phyloP scores from a whole-genome alignment of 352 stramenopile genomes.

The Globisporangium emineosum region DNA sequence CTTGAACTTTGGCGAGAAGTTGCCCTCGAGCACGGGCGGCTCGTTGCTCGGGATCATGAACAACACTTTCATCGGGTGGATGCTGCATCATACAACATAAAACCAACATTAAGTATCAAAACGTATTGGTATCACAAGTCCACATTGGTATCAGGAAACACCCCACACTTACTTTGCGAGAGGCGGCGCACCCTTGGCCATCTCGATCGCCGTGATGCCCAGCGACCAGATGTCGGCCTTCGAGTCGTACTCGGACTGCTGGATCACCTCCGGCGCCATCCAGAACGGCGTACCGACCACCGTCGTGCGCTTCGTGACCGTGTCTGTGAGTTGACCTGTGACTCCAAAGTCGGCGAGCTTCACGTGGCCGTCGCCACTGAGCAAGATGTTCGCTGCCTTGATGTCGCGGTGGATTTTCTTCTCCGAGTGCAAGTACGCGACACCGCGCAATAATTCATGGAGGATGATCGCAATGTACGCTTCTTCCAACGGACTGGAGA shows the following conservation, averaged over 20 bases:
- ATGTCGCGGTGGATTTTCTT: constrained; percentile 87
- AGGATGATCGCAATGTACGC: constrained; percentile 83
- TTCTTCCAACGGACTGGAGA: constrained; percentile 61
- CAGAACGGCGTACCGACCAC: constrained; percentile 98
- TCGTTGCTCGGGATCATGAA: constrained; percentile 98
- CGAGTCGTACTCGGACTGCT: constrained; percentile 92
- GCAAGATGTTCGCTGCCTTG: constrained; percentile 79
- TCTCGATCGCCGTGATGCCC: constrained; percentile 98
- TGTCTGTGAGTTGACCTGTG: constrained; percentile 94
- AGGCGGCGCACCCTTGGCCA: constrained; percentile 95
- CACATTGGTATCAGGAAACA: background rate
- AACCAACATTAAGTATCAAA: background rate
- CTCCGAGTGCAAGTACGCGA: constrained; percentile 80
- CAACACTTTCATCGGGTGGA: constrained; percentile 98
- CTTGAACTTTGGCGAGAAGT: constrained; percentile 71
- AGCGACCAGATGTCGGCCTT: constrained; percentile 98
- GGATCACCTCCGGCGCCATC: constrained; percentile 93
- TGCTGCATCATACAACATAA: constrained; percentile 42
- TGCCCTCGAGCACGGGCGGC: constrained; percentile 77
- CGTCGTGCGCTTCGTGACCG: constrained; percentile 97
- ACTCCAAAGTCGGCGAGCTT: constrained; percentile 88
- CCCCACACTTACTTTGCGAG: constrained; percentile 71
- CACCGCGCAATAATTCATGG: constrained; percentile 59
- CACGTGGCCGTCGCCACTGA: constrained; percentile 76
- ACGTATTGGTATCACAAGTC: background rate